Conservation (phyloP, 106 monocot genomes). For the Dendrobium officinale region DNA sequence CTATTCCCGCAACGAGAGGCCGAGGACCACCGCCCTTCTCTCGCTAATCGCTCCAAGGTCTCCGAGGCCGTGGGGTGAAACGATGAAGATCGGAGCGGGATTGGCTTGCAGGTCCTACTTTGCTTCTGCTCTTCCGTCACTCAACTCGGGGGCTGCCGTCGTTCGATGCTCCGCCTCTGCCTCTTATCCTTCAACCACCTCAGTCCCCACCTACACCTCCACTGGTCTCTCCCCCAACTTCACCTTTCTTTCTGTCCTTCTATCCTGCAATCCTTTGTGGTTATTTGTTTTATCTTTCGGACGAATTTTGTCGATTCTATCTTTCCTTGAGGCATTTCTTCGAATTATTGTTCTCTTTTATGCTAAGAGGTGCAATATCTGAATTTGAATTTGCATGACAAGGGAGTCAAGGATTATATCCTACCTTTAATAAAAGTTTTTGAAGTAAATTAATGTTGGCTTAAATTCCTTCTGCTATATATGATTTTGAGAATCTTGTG, state of each 20-base stretch:
- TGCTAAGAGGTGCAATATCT: no score
- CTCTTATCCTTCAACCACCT: constrained; percentile 4
- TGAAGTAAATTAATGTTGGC: background rate
- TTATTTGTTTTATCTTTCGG: background rate
- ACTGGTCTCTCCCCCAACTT: constrained; percentile 8
- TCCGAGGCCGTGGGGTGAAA: background rate
- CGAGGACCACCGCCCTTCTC: background rate
- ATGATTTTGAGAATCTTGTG: background rate
- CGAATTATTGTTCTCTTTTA: background rate
- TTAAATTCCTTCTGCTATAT: background rate
- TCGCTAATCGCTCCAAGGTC: background rate
- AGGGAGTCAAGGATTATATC: background rate
- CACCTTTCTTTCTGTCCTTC: no score
- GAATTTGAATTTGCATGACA: background rate
- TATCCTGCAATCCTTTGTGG: background rate
- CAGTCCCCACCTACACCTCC: constrained; percentile 15
- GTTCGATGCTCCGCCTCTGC: constrained; percentile 26
- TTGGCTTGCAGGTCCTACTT: constrained; percentile 14
- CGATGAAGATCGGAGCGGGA: constrained; percentile 12
- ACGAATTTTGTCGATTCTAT: background rate
- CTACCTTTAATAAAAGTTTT: background rate
- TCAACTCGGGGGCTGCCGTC: background rate
- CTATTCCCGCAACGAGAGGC: background rate
- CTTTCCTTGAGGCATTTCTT: background rate
- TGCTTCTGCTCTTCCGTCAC: constrained; percentile 19